phyloP scores from a whole-genome alignment of 768 basidiomycete species.

The Thelephora ganbajun region DNA sequence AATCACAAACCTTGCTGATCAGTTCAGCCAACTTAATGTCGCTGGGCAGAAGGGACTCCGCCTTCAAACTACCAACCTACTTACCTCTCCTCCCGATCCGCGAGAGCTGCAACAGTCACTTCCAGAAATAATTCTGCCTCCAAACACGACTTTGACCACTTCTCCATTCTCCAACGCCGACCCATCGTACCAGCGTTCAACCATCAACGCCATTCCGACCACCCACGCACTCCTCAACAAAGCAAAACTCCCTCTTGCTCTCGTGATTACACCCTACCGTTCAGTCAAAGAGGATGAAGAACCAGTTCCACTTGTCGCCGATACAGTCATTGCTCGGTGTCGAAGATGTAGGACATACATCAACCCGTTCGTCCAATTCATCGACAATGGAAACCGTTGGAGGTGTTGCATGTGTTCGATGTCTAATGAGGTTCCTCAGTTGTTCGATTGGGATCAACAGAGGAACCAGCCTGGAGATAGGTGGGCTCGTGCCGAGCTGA shows the following conservation, averaged over 20 bases:
- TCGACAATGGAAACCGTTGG: constrained; percentile 97
- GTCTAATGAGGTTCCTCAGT: constrained; percentile 94
- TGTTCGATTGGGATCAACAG: constrained; percentile 96
- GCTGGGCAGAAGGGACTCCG: constrained; percentile 64
- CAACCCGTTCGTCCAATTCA: constrained; percentile 94
- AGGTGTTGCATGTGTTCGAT: constrained; percentile 98
- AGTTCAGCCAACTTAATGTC: constrained; percentile 85
- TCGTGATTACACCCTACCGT: constrained; percentile 85
- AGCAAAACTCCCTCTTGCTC: constrained; percentile 79
- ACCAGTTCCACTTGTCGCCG: constrained; percentile 78
- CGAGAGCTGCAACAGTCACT: constrained; percentile 68
- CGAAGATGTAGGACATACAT: constrained; percentile 94
- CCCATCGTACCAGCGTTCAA: constrained; percentile 82
- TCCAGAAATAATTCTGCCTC: constrained; percentile 82
- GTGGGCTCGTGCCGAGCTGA: constrained; percentile 89
- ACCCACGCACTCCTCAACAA: constrained; percentile 79
- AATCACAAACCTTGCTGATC: constrained; percentile 57
- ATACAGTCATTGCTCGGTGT: constrained; percentile 93
- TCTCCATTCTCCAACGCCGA: constrained; percentile 76
- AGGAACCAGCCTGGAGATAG: constrained; percentile 91
- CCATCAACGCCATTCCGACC: constrained; percentile 86
- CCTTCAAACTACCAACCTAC: constrained; percentile 79
- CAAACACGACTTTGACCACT: constrained; percentile 67
- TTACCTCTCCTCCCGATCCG: constrained; percentile 88
- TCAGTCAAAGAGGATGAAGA: constrained; percentile 73